A percentile compares a stretch with the other conserved stretches of the same genome.
Evolutionary conservation across 179 eudicot species (phyloP).

Genomic region (Silene coronaria): DNA sequence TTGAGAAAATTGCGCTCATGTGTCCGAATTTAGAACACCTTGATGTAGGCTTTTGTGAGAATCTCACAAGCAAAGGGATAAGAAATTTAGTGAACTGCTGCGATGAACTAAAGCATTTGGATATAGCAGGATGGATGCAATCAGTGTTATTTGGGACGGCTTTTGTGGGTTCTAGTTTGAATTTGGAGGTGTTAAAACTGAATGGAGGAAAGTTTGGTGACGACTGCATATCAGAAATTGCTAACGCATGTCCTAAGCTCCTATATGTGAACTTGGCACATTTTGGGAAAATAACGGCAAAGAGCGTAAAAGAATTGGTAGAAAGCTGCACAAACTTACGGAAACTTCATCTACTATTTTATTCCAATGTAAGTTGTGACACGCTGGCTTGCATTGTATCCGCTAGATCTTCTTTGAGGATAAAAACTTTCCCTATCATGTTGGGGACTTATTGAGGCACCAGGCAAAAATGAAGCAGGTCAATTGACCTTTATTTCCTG

Average conservation of each 20-base stretch:
- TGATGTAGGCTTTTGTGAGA: neutral
- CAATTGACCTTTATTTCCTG: no score
- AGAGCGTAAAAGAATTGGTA: neutral
- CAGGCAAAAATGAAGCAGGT: no score
- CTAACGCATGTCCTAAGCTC: neutral
- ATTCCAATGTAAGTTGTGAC: neutral
- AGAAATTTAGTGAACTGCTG: neutral
- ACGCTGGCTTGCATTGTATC: neutral
- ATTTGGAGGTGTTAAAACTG: neutral
- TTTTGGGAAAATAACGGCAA: neutral
- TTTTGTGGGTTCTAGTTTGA: neutral
- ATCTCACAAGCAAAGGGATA: neutral
- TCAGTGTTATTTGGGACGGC: neutral
- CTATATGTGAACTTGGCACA: neutral
- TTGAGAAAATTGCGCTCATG: neutral
- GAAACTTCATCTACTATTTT: neutral
- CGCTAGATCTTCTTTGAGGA: neutral
- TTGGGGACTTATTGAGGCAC: no score
- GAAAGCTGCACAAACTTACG: neutral
- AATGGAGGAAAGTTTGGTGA: neutral
- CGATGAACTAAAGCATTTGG: neutral
- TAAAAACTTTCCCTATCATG: neutral
- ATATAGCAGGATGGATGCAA: neutral
- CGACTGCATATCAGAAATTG: neutral
- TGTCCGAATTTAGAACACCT: neutral